Percentiles rank a stretch among this genome's conserved stretches.
Conservation (phyloP, 2,329 filamentous ascomycete genomes). For the Neurospora crassa region DNA sequence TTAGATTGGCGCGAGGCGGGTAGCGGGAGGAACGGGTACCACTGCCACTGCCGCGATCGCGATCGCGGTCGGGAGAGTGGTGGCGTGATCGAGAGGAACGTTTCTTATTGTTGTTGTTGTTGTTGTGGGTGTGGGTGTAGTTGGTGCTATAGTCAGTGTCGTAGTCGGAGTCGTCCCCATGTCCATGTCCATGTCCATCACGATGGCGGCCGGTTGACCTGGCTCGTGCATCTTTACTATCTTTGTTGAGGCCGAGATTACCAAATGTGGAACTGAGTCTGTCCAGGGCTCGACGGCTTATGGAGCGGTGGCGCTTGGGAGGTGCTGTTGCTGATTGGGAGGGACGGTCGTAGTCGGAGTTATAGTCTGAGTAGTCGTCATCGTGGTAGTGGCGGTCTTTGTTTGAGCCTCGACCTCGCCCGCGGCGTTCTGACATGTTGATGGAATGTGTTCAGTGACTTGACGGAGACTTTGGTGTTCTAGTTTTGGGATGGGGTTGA, state of each 20-base stretch:
- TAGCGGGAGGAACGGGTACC: constrained; percentile 1
- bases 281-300: constrained; percentile 13
- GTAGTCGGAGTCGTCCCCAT: neutral
- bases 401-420: constrained; percentile 7
- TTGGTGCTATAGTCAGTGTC: neutral
- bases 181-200: neutral
- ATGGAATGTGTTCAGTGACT: neutral
- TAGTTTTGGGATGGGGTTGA: neutral
- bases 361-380: constrained; percentile 6
- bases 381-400: constrained; percentile 3
- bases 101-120: neutral
- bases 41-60: neutral
- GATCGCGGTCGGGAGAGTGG: constrained; percentile 3
- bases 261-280: constrained; percentile 12
- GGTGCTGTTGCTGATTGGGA: neutral
- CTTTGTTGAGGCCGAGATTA: constrained; percentile 4
- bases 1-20: neutral
- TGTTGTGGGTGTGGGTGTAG: neutral
- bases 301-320: constrained; percentile 10
- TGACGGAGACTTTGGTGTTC: neutral
- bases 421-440: constrained; percentile 8
- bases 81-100: neutral
- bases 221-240: neutral
- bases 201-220: neutral
- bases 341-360: constrained; percentile 4